Evolutionary conservation across 2,329 filamentous ascomycete genomes (phyloP), one percentile per base, ranked within the genome.

Genomic region (Clarireedia monteithiana): DNA sequence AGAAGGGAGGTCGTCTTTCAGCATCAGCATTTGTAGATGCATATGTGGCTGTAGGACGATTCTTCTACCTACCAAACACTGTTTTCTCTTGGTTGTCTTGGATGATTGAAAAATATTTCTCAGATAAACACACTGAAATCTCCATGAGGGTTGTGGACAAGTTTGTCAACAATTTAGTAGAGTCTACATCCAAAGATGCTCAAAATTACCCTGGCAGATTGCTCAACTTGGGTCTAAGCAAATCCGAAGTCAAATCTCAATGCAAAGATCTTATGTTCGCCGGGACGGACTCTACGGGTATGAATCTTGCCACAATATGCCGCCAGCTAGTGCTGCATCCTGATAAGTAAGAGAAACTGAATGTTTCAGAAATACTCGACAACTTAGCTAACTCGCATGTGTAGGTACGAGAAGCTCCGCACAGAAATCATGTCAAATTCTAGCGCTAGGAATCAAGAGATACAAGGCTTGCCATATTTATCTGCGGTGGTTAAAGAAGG

Each of bases 221-320:
- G 38, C 63, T 79, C 20, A 70, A 71, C 44, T 67, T 71, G 6
- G 74, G 75, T 0, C 65, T 80, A 27, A 70, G 70, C 3, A 62
- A 64, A 9, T 62, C 68, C 4, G 77, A 81, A 62, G 71, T 75
- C 6, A 72, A 70, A 44, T 73, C 75, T 0, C 77, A 82, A 60
- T 74, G 76, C 59, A 79, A 81, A 60, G 79, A 81, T 60, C 64
- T 81, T 3, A 73, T 77, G 26, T 81, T 80, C 64, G 78, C 78
- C 1, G 78, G 78, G 1, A 78, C 78, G 0, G 78, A 81, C 63
- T 75, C 75, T 0, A 79, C 75, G 3, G 75, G 74, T 15, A 78
- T 77, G 70, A 80, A 77, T 57, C 65, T 79, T 20, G 72, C 74
- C 5, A 77, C 73, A 1, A 72, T 79, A 2, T 69, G 74, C 44